These are phyloP conservation scores for Scutellospora calospora DNA, from an alignment of 371 early-diverging fungal species.

Conservation along the genomic window DNA sequence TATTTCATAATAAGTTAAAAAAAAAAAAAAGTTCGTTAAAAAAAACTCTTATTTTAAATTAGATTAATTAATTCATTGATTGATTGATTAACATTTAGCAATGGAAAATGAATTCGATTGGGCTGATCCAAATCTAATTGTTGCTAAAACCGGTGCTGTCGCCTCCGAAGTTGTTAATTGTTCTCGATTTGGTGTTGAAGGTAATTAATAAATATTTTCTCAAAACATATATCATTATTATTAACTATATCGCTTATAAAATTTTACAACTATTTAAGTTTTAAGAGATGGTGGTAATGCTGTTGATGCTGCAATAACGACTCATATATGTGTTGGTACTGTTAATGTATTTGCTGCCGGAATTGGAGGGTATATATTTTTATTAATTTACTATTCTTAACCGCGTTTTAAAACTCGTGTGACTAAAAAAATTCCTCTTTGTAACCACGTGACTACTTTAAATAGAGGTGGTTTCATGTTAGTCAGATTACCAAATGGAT, in stretches of 20 bases:
- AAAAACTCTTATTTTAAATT: no score
- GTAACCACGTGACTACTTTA: background rate
- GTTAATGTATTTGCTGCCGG: conserved; percentile 97
- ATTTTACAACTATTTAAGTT: conserved; percentile 51
- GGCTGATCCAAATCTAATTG: background rate
- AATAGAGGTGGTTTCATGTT: conserved; percentile 97
- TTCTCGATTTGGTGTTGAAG: conserved; percentile 84
- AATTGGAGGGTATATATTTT: conserved; percentile 76
- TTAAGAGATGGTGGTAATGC: conserved; percentile 95
- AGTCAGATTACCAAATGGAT: conserved; percentile 73
- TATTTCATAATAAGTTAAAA: no score
- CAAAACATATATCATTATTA: no score
- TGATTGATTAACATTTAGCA: no score
- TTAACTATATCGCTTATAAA: no score
- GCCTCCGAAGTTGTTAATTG: conserved; percentile 88
- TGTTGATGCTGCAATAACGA: conserved; percentile 96
- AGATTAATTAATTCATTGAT: no score
- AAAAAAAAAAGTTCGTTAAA: no score
- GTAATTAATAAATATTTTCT: conserved; percentile 52
- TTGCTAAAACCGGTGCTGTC: conserved; percentile 75
- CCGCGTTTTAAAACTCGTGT: no score
- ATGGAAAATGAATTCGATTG: no score
- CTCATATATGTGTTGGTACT: conserved; percentile 93
- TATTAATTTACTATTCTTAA: background rate
- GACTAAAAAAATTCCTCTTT: no score